Evolutionary conservation across 805 yeast genomes (phyloP).

Genomic region (Wickerhamiella azymoides): DNA sequence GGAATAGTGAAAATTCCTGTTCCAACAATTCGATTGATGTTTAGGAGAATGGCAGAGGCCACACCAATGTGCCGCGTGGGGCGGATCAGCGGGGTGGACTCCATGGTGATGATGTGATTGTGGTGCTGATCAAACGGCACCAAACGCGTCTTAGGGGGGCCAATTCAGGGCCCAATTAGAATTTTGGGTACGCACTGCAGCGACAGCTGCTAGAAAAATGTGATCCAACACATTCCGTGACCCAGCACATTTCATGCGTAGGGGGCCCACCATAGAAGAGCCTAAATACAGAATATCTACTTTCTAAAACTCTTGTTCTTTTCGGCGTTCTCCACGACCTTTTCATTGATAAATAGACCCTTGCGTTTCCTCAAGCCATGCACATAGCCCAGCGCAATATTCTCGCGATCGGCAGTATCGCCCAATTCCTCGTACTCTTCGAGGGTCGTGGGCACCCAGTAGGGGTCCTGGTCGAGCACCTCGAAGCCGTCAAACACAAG

Average conservation of each 20-base stretch:
- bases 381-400: conserved; percentile 78
- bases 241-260: no score
- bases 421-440: conserved; percentile 92
- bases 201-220: no score
- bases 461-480: conserved; percentile 81
- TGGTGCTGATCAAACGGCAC: background rate
- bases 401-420: conserved; percentile 82
- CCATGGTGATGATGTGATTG: background rate
- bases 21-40: conserved; percentile 58
- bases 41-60: conserved; percentile 28
- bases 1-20: conserved; percentile 63
- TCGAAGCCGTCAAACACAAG: conserved; percentile 82
- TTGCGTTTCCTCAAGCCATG: conserved; percentile 69
- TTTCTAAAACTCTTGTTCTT: conserved; percentile 3
- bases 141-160: no score
- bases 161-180: no score
- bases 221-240: no score
- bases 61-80: conserved; percentile 22
- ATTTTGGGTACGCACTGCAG: no score
- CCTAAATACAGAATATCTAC: no score
- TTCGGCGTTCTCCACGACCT: conserved; percentile 82
- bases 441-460: conserved; percentile 97
- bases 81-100: background rate
- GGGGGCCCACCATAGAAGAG: no score
- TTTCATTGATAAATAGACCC: conserved; percentile 81